These are phyloP conservation scores for Moesziomyces antarcticus DNA, from an alignment of 1,284 basidiomycete species.

Conservation along the genomic window DNA sequence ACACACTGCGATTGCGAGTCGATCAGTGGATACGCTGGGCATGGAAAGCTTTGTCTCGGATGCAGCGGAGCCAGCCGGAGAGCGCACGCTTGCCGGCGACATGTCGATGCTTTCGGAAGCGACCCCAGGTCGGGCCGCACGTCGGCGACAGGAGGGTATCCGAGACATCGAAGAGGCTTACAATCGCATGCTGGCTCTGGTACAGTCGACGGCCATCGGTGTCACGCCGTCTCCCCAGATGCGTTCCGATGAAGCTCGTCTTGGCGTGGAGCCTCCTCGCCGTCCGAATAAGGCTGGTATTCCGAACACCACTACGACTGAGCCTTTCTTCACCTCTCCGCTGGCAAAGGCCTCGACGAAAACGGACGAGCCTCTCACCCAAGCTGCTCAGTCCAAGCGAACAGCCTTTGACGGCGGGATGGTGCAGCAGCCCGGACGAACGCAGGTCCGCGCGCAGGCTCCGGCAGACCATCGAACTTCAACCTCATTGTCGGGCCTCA, in stretches of 20 bases:
- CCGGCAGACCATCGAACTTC: slow-evolving; percentile 26
- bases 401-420: slow-evolving; percentile 12
- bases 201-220: slow-evolving; percentile 45
- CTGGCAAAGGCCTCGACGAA: slow-evolving; percentile 43
- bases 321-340: slow-evolving; percentile 29
- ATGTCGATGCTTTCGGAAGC: slow-evolving; percentile 36
- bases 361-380: slow-evolving; percentile 37
- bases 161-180: slow-evolving; percentile 51
- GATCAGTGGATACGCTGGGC: slow-evolving; percentile 28
- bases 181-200: slow-evolving; percentile 51
- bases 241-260: slow-evolving; percentile 28
- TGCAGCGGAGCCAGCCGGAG: slow-evolving; percentile 12
- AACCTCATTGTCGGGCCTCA: slow-evolving; percentile 46
- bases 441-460: slow-evolving; percentile 11
- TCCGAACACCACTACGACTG: slow-evolving; percentile 1
- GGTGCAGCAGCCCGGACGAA: slow-evolving; percentile 6
- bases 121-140: slow-evolving; percentile 42
- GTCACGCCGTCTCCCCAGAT: slow-evolving; percentile 49
- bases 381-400: slow-evolving; percentile 15
- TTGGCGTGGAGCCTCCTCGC: slow-evolving; percentile 30
- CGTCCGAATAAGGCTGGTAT: slow-evolving; percentile 26
- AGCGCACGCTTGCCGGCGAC: slow-evolving; percentile 17
- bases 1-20: slow-evolving; percentile 9
- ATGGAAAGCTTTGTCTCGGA: slow-evolving; percentile 33
- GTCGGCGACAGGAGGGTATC: slow-evolving; percentile 46